Conservation (phyloP, 1,284 basidiomycete genomes). For the Sporisorium sorghi region DNA sequence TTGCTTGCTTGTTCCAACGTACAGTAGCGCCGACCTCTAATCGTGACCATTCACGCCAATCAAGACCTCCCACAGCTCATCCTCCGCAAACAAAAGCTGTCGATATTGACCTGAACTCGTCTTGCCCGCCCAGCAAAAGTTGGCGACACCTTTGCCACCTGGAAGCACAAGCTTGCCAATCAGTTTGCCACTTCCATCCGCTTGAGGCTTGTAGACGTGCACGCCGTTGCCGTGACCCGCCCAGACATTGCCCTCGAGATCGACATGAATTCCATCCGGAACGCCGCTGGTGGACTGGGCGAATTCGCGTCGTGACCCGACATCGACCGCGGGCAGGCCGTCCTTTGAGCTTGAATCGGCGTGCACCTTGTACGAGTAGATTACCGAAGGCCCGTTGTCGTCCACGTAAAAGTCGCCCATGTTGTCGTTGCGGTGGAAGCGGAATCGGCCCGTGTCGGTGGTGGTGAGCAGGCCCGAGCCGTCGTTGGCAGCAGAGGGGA, state of each 20-base stretch:
- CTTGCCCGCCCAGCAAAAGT: conserved; percentile 55
- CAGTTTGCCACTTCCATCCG: conserved; percentile 36
- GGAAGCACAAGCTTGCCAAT: conserved; percentile 54
- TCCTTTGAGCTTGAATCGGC: conserved; percentile 24
- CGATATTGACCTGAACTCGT: conserved; percentile 26
- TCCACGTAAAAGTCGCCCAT: conserved; percentile 49
- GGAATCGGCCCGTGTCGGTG: conserved; percentile 47
- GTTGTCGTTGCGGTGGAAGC: conserved; percentile 31
- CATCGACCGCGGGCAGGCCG: conserved; percentile 28
- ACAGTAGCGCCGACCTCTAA: neutral
- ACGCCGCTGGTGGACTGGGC: conserved; percentile 36
- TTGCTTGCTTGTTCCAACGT: neutral
- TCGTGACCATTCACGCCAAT: conserved; percentile 45
- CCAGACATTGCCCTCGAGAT: conserved; percentile 48
- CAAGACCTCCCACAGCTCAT: conserved; percentile 51
- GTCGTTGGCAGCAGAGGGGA: conserved; percentile 32
- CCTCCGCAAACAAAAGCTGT: conserved; percentile 51
- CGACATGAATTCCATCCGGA: conserved; percentile 51
- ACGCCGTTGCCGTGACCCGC: conserved; percentile 51
- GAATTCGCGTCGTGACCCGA: conserved; percentile 28
- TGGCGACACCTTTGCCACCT: conserved; percentile 45
- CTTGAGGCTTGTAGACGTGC: conserved; percentile 45
- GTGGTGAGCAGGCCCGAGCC: conserved; percentile 41
- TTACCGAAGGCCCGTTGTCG: conserved; percentile 23
- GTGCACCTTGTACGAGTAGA: conserved; percentile 42